These are phyloP conservation scores for Trametes sanguinea DNA, from an alignment of 768 basidiomycete species.

Conservation along the genomic window DNA sequence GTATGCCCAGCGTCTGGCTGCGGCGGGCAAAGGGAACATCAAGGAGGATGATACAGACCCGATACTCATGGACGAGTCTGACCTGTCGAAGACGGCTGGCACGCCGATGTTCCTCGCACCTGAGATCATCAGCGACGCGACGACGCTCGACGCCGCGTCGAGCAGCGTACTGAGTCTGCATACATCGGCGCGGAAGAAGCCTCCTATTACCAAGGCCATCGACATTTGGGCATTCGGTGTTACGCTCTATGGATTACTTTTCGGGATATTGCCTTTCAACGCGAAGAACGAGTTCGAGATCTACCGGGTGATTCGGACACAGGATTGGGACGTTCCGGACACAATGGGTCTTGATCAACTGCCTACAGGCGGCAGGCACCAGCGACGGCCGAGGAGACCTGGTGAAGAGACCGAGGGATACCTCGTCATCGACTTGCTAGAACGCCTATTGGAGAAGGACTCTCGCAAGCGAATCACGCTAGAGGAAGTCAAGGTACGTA, in stretches of 20 bases:
- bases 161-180: slow-evolving; percentile 38
- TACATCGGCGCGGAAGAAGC: slow-evolving; percentile 36
- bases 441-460: slow-evolving; percentile 81
- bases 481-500: slow-evolving; percentile 75
- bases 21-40: slow-evolving; percentile 50
- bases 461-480: slow-evolving; percentile 71
- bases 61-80: slow-evolving; percentile 79
- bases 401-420: slow-evolving; percentile 53
- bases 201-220: slow-evolving; percentile 85
- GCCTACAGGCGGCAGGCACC: slow-evolving; percentile 63
- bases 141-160: slow-evolving; percentile 21
- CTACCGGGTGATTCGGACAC: slow-evolving; percentile 77
- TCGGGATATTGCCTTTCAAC: slow-evolving; percentile 81
- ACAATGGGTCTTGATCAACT: slow-evolving; percentile 73
- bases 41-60: slow-evolving; percentile 46
- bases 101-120: slow-evolving; percentile 97
- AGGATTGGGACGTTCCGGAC: slow-evolving; percentile 67
- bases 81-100: slow-evolving; percentile 88
- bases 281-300: slow-evolving; percentile 69
- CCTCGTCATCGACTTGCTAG: slow-evolving; percentile 70
- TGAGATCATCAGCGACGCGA: slow-evolving; percentile 78
- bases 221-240: slow-evolving; percentile 98
- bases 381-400: slow-evolving; percentile 23
- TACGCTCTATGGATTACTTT: slow-evolving; percentile 92
- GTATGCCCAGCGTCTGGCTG: slow-evolving; percentile 78